Base-by-base conservation (phyloP, 345 rosid genomes). In the Eucalyptus paniculata region DNA sequence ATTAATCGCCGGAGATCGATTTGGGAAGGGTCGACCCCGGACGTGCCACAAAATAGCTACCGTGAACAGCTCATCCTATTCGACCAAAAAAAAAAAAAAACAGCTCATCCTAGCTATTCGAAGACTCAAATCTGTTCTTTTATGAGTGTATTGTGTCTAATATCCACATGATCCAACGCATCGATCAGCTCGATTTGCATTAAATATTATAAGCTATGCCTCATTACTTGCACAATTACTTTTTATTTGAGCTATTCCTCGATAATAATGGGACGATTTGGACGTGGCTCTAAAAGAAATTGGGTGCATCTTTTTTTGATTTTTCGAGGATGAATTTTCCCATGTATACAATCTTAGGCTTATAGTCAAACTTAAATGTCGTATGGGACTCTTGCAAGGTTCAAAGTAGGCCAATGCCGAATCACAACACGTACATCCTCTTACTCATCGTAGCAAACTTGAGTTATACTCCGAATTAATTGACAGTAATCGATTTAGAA, bases 81-180 rank as follows among this genome's bases (percentile, higher is more conserved):
- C n/a, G n/a, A n/a, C n/a, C n/a, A n/a, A n/a, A n/a, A n/a, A n/a
- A n/a, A n/a, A n/a, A n/a, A n/a, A n/a, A n/a, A n/a, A 37, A 37
- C 28, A 19, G 82, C 15, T 72, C 82, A 72, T 19, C 28, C 15
- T 37, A 72, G 12, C 45, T 11, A 37, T 12, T 72, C 0, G 8
- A 37, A 37, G 16, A 37, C 83, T 37, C 28, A 42, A 37, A 37
- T 72, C 42, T 3, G 4, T 72, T 72, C 15, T 19, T 72, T 72
- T 37, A 21, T 11, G 12, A 42, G 83, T 6, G 12, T 1, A 6
- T 9, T 0, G 15, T 19, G 26, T 2, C 3, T 19, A 5, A 19
- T 11, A 2, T 37, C 0, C 45, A 10, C 11, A 12, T 72, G 8
- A 21, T 37, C 1, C 15, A 19, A 10, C 1, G 0, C 2, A 19